Evolutionary conservation across 208 protist species (phyloP), one percentile per base, ranked within the genome.

Genomic region (Leishmania aethiopica): DNA sequence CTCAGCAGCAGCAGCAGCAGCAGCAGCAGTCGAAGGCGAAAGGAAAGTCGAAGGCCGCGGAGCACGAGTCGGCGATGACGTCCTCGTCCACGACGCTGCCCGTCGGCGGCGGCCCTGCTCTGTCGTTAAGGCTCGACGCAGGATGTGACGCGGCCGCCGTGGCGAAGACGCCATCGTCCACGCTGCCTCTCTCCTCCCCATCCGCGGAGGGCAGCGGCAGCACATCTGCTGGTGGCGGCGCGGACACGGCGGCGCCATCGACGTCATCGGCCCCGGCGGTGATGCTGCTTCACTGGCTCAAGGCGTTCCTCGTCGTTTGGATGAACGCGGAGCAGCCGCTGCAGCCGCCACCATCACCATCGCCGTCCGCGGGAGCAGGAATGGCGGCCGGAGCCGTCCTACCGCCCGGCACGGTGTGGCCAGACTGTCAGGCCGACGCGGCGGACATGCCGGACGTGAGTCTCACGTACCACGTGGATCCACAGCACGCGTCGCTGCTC

Each of bases 241-340:
- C 37, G 32, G 45, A 64, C 32, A 47, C 51, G 32, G 42, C 57
- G 1, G 60, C 76, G 32, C 40, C 76, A 37, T 79, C 76, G 57
- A 32, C n/a, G 35, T 51, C 69, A 15, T 51, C 59, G 5, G 82
- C 82, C 13, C 82, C 82, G 6, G 82, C 82, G 4, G 76, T 85
- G 32, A 22, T 85, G 60, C 57, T 85, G 42, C 60, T 85, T 37
- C 60, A 82, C 60, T 85, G 82, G 82, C 51, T 85, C 60, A 85
- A 85, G 82, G 53, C 73, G 19, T 57, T 85, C 35, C 57, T 85
- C 35, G 10, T 75, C 4, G 82, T 85, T 51, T 85, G 82, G 82
- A 85, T 85, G 82, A 82, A 85, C 40, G 82, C 70, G 10, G 82
- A 85, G 64, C 82, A 85, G 77, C 82, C 82, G n/a, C 64, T 78